Evolutionary conservation across 2,329 filamentous ascomycete genomes (phyloP).

Genomic region (Cladophialophora chaetospira): DNA sequence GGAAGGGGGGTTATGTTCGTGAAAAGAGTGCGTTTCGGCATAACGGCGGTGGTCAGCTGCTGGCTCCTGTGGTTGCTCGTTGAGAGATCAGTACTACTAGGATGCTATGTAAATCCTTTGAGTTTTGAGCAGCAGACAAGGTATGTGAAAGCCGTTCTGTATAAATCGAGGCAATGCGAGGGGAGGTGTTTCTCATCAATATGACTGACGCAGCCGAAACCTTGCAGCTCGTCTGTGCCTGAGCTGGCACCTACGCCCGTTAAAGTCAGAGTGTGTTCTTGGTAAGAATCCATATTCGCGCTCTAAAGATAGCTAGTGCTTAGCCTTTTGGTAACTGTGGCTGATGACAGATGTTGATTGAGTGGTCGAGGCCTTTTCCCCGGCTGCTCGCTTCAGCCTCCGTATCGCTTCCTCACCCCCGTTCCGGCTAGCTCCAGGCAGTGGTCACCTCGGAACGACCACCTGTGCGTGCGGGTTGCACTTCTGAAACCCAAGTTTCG

Average conservation of each 20-base stretch:
- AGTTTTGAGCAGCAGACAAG: not conserved
- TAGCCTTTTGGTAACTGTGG: conserved; percentile 15
- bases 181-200: too few species aligned
- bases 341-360: conserved; percentile 14
- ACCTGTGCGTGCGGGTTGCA: not conserved
- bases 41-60: conserved; percentile 39
- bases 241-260: not conserved
- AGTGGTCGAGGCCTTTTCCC: not conserved
- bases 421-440: not conserved
- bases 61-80: not conserved
- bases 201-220: too few species aligned
- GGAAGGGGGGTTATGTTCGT: conserved; percentile 80
- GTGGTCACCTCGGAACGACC: not conserved
- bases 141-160: too few species aligned
- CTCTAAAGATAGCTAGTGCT: conserved; percentile 29
- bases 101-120: not conserved
- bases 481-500: conserved; percentile 1
- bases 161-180: too few species aligned
- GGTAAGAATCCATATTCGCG: conserved; percentile 1
- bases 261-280: not conserved
- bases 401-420: conserved; percentile 1
- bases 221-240: conserved; percentile 7
- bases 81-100: not conserved
- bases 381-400: not conserved
- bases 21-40: conserved; percentile 72